Base-by-base conservation (phyloP, 2,329 filamentous ascomycete species). In the Ceratocystis papillata region DNA sequence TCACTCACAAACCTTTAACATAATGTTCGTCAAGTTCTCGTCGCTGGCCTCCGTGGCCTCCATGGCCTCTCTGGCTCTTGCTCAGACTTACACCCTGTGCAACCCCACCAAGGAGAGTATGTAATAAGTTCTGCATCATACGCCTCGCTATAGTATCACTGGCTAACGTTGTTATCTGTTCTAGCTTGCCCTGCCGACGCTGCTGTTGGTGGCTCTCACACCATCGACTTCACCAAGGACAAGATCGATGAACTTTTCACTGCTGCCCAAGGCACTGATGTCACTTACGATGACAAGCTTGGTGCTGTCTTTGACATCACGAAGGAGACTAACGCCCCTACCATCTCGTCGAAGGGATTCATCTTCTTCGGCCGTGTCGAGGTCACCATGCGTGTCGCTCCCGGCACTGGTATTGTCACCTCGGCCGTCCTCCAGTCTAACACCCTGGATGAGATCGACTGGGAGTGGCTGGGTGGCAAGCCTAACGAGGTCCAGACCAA, bases 301-400 rank as follows among this genome's bases (percentile, higher is more conserved):
- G 82, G 82, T 69, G 82, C 81, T 68, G 74, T 77, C 69, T 84
- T 84, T 77, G 81, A 83, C 71, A 96, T 96, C 77, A 82, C 81
- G 45, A 79, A 83, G 63, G 81, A 84, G 69, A 79, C 74, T 12
- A 82, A 90, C 63, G 84, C 82, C 62, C 87, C 90, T 46, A 90
- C 88, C 44, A 90, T 96, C 75, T 81, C 80, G 72, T 83, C 83
- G 66, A 81, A 85, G 72, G 92, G 91, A 82, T 97, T 96, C 81
- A 90, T 99, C 75, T 96, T 97, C 89, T 97, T 96, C 75, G 94
- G 94, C 69, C 86, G 86, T 72, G 83, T 96, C 71, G 88, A 95
- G 65, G 84, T 90, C 68, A 84, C 83, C 37, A 79, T 96, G 73
- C 87, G 91, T 76, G 87, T 88, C 48, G 87, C 94, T 30, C 82